Base-by-base conservation (phyloP, 345 rosid species). In the Gossypioides kirkii region DNA sequence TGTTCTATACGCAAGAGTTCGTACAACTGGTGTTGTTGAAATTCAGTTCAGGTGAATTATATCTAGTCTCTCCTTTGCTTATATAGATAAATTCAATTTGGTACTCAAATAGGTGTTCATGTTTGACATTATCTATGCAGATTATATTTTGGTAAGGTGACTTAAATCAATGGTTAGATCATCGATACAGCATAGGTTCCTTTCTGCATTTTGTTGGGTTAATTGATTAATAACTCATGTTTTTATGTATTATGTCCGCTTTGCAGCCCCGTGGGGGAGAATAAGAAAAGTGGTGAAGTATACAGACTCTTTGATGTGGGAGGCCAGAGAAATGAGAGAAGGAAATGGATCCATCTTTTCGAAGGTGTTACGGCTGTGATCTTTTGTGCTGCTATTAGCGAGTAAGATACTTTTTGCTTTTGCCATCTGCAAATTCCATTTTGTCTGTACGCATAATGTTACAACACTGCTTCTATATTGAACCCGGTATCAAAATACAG, bases 311-410 rank as follows among this genome's bases (percentile, higher is more conserved):
- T 89, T 76, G 99, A 96, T 70, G 99, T 96, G 58, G 99, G 98
- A 65, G 99, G 99, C 71, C 99, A 96, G 73, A 90, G 90, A 88
- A 96, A 96, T 12, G 99, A 96, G 87, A 90, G 98, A 75, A 91
- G 99, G 81, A 96, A 95, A 82, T 95, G 99, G 99, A 95, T 95
- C 79, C 99, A 95, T 88, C 87, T 95, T 54, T 95, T 95, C 82
- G 99, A 95, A 84, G 99, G 99, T 55, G 98, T 95, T 71, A 88
- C 99, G 1, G 97, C 99, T 77, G 98, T 95, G 60, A 95, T 95
- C 42, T 91, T 95, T 82, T 95, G 99, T 77, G 98, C 90, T 65
- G 98, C 98, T 71, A 93, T 95, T 43, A 95, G 99, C 89, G 99
- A 95, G 99, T 95, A 93, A 93, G 98, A 73, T 64, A 65, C 13